Evolutionary conservation across 768 basidiomycete genomes (phyloP), one percentile per base, ranked within the genome.

Genomic region (Suillus placidus): DNA sequence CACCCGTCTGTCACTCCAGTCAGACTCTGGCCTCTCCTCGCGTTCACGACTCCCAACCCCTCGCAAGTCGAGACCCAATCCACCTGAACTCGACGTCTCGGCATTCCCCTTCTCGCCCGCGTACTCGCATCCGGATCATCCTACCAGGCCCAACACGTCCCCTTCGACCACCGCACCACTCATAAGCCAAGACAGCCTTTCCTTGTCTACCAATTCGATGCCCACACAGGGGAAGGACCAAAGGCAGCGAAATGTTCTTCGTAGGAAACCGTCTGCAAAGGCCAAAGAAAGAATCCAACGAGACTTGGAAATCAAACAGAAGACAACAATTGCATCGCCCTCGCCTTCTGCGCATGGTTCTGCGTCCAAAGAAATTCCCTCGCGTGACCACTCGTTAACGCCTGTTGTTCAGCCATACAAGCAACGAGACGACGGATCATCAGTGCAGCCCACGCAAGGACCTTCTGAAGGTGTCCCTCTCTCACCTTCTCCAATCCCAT

Each of bases 321-420:
- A n/a, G 5, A 6, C 32, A 0, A 10, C 14, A n/a, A 6, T 40
- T 16, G 20, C 34, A 9, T 60, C 63, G 9, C 32, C 63, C 32
- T 30, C 34, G 8, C 35, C 43, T 13, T 32, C 49, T 12, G 5
- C 30, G 3, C 35, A n/a, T 23, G n/a, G 13, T 10, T 55, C 18
- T 56, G 3, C 4, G 7, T n/a, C 30, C 30, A 18, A n/a, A 38
- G 62, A 30, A 20, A n/a, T 8, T 1, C 18, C 13, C 23, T 56
- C 60, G 30, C 60, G 66, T 10, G 67, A 66, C 6, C 30, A 43
- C 37, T 34, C 71, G 8, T 74, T 84, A 30, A 85, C 85, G 1
- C 83, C 80, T 0, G 80, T 85, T 42, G 82, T 76, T 3, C 79
- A 79, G 42, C 82, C 83, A 12, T 86, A 86, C 71, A 84, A 82